These are phyloP conservation scores for Globisporangium emineosum DNA, from an alignment of 352 stramenopile species.

Conservation along the genomic window DNA sequence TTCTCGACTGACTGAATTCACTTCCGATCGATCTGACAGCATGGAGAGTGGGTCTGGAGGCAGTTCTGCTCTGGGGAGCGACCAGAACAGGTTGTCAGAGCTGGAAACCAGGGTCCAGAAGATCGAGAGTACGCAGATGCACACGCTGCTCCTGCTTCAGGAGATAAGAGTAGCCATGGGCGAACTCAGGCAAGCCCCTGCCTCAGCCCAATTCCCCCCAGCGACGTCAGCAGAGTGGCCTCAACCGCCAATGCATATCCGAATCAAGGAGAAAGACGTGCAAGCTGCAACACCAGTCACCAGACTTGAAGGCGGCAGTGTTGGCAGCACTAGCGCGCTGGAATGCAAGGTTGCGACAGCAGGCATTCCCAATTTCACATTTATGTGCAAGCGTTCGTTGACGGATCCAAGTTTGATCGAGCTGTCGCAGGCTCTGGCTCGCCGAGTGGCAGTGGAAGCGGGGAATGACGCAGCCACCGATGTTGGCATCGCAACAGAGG, in stretches of 20 bases:
- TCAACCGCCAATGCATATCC: neutral
- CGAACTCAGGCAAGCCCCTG: neutral
- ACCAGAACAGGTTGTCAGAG: neutral
- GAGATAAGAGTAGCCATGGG: neutral
- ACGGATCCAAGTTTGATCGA: neutral
- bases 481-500: neutral
- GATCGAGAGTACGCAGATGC: neutral
- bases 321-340: neutral
- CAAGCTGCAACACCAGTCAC: neutral
- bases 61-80: neutral
- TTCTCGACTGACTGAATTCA: neutral
- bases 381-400: neutral
- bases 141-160: neutral
- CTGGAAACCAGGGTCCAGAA: neutral
- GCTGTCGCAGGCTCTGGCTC: neutral
- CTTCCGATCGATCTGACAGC: neutral
- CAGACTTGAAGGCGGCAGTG: neutral
- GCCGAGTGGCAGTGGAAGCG: neutral
- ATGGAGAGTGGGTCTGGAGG: neutral
- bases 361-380: neutral
- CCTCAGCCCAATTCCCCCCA: neutral
- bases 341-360: neutral
- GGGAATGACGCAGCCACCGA: neutral
- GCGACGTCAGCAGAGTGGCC: neutral
- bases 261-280: neutral